Conservation (phyloP, 2,329 filamentous ascomycete genomes). For the Rhynchosporium graminicola region DNA sequence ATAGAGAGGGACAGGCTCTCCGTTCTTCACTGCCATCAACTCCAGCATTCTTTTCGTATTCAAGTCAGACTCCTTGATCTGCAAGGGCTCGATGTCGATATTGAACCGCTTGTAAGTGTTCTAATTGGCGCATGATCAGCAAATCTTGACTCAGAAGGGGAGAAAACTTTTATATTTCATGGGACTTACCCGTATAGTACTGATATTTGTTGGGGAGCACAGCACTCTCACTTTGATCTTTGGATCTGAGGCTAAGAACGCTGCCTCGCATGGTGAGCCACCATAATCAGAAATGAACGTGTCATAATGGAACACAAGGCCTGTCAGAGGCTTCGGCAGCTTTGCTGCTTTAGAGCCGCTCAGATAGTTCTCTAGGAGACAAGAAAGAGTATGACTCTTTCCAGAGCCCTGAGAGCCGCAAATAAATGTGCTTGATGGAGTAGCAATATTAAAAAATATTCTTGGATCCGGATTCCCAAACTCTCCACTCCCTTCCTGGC, state of each 20-base stretch:
- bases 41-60: conserved; percentile 54
- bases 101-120: conserved; percentile 45
- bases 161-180: too few species aligned
- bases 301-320: conserved; percentile 58
- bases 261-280: conserved; percentile 52
- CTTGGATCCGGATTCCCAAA: conserved; percentile 31
- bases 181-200: conserved; percentile 41
- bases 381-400: conserved; percentile 61
- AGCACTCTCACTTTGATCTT: conserved; percentile 52
- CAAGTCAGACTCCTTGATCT: conserved; percentile 50
- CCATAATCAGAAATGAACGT: conserved; percentile 44
- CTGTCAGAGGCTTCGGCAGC: conserved; percentile 47
- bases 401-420: conserved; percentile 65
- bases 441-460: conserved; percentile 54
- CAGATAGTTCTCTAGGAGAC: conserved; percentile 53
- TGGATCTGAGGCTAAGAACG: conserved; percentile 50
- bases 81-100: conserved; percentile 48
- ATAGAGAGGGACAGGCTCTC: conserved; percentile 51
- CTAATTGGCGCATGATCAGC: conserved; percentile 16
- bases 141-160: not conserved
- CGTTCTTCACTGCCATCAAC: conserved; percentile 53
- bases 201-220: conserved; percentile 52
- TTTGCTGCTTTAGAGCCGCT: conserved; percentile 43
- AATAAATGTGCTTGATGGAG: conserved; percentile 60
- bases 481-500: not conserved